Conservation (phyloP, 768 basidiomycete genomes). For the Podaxis sp. region DNA sequence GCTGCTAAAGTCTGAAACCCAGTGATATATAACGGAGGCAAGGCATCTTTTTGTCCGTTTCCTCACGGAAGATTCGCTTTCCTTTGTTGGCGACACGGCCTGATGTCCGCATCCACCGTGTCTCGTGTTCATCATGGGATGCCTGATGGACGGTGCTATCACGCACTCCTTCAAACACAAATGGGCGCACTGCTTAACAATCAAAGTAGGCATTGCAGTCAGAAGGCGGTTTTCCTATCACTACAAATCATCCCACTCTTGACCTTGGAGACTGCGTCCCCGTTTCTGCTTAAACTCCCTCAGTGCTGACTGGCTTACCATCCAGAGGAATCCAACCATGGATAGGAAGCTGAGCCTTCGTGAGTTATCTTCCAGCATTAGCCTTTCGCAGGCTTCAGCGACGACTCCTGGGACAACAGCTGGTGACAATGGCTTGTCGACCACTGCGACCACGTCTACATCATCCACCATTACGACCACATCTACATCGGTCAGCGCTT, state of each 20-base stretch:
- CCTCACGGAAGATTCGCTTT: too few species aligned
- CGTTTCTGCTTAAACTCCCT: neutral
- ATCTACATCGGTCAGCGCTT: neutral
- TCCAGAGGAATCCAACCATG: neutral
- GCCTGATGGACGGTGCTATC: neutral
- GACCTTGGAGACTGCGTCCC: neutral
- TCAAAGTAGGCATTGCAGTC: neutral
- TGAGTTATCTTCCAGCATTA: neutral
- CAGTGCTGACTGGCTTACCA: neutral
- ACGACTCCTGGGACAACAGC: neutral
- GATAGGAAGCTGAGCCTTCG: neutral
- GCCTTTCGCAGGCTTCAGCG: neutral
- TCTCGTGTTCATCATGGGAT: neutral
- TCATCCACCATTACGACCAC: neutral
- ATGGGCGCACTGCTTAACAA: constrained; percentile 1
- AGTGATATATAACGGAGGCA: too few species aligned
- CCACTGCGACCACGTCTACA: neutral
- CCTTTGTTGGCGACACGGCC: neutral
- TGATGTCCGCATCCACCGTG: neutral
- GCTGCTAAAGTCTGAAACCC: too few species aligned
- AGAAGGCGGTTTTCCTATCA: neutral
- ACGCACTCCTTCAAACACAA: constrained; percentile 1
- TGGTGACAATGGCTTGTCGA: neutral
- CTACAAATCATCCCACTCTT: neutral
- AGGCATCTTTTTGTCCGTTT: too few species aligned